These are phyloP conservation scores for Microstegium vimineum DNA, from an alignment of 176 grass and related monocot genomes.

Conservation along the genomic window DNA sequence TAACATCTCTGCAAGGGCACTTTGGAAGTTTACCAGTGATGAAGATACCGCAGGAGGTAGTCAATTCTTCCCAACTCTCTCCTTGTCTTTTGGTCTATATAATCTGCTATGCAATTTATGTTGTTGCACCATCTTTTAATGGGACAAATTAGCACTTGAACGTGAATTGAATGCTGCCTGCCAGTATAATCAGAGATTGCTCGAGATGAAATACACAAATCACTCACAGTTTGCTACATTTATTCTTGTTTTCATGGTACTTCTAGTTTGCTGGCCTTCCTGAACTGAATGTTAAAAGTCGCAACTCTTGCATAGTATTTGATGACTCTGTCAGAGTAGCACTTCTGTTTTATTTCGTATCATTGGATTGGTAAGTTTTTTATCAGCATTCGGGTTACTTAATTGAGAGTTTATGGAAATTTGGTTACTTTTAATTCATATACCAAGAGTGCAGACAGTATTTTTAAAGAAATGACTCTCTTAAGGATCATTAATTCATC, in stretches of 20 bases:
- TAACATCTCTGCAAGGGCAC: constrained; percentile 3
- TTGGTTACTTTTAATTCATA: not conserved
- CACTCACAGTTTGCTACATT: not conserved
- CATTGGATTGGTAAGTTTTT: not conserved
- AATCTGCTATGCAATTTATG: constrained; percentile 12
- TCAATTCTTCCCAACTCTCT: constrained; percentile 4
- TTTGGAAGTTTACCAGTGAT: constrained; percentile 32
- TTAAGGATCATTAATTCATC: not conserved
- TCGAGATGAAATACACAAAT: not conserved
- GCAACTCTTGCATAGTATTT: not conserved
- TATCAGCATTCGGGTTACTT: not conserved
- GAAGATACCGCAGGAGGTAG: constrained; percentile 30
- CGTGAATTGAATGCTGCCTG: not conserved
- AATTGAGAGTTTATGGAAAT: constrained; percentile 10
- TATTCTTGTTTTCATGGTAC: not conserved
- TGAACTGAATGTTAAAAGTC: not conserved
- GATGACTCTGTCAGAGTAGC: not conserved
- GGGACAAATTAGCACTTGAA: not conserved
- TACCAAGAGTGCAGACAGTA: not conserved
- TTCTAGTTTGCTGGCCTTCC: constrained; percentile 6
- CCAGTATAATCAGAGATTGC: not conserved
- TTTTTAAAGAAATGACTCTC: not conserved
- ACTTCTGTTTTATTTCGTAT: not conserved
- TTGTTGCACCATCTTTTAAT: not conserved
- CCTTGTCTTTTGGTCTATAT: not conserved